phyloP scores from a whole-genome alignment of 148 eudicot genomes.

The Chenopodium formosanum region DNA sequence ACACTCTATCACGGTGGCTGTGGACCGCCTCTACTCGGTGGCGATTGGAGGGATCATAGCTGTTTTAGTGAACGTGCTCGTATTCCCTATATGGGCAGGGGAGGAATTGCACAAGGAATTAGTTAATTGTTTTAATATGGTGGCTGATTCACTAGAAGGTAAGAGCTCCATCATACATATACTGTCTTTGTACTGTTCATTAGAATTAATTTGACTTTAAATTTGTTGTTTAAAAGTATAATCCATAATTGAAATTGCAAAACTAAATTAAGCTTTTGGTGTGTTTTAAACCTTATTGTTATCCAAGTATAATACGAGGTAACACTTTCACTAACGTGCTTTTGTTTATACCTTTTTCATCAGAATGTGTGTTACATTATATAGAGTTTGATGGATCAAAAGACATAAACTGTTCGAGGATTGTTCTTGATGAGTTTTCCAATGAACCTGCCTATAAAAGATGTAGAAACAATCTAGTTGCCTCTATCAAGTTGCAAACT shows the following conservation, averaged over 20 bases:
- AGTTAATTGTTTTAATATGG: constrained; percentile 39
- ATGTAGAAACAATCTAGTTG: constrained; percentile 47
- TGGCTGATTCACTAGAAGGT: constrained; percentile 68
- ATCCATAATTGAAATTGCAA: too few species aligned
- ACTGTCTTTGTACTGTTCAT: too few species aligned
- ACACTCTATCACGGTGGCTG: constrained; percentile 41
- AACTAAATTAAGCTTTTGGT: background rate
- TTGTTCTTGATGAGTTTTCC: constrained; percentile 51
- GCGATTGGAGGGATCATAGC: constrained; percentile 58
- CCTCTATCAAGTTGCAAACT: constrained; percentile 49
- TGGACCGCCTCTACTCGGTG: constrained; percentile 51
- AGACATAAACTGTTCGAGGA: constrained; percentile 37
- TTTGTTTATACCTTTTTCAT: background rate
- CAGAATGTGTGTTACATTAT: constrained; percentile 55
- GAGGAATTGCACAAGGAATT: constrained; percentile 61
- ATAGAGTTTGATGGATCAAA: constrained; percentile 28
- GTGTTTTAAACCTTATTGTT: background rate
- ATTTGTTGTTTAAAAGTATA: too few species aligned
- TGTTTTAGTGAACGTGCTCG: constrained; percentile 49
- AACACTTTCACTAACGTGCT: background rate
- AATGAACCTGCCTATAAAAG: constrained; percentile 62
- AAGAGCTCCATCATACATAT: background rate
- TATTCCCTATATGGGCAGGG: constrained; percentile 67
- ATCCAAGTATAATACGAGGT: too few species aligned
- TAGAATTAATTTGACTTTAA: too few species aligned